phyloP scores from a whole-genome alignment of 176 grass and related monocot species.

The Oryza punctata region DNA sequence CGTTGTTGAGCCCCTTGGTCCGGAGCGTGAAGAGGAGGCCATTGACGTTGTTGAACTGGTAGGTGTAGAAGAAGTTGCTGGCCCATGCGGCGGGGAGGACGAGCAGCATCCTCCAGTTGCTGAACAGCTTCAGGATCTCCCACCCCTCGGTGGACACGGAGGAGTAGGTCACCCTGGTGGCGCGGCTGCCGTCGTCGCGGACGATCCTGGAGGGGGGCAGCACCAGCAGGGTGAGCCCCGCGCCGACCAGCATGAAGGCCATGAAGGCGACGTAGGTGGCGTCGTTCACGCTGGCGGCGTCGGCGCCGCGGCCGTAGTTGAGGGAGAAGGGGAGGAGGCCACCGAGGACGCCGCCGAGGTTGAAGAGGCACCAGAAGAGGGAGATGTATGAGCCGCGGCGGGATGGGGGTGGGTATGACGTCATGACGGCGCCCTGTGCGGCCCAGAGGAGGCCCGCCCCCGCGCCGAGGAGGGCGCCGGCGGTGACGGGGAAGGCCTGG shows the following conservation, averaged over 20 bases:
- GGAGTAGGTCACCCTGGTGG: slow-evolving; percentile 58
- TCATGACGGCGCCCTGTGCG: slow-evolving; percentile 88
- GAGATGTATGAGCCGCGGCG: slow-evolving; percentile 88
- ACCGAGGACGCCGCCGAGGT: slow-evolving; percentile 88
- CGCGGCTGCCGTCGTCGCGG: slow-evolving; percentile 70
- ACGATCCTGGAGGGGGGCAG: slow-evolving; percentile 59
- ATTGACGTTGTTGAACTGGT: slow-evolving; percentile 99
- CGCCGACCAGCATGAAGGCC: slow-evolving; percentile 73
- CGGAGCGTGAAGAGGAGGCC: slow-evolving; percentile 72
- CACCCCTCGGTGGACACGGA: slow-evolving; percentile 45
- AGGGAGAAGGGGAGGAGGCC: slow-evolving; percentile 92
- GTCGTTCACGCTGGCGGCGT: slow-evolving; percentile 60
- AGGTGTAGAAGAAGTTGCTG: slow-evolving; percentile 97
- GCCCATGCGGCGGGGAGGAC: slow-evolving; percentile 78
- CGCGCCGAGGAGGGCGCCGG: slow-evolving; percentile 73
- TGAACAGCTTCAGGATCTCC: slow-evolving; percentile 69
- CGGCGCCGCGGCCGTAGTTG: slow-evolving; percentile 50
- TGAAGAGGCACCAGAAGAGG: slow-evolving; percentile 95
- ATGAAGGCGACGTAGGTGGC: slow-evolving; percentile 86
- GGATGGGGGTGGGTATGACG: slow-evolving; percentile 68
- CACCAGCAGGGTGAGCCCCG: slow-evolving; percentile 51
- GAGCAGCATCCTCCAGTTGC: slow-evolving; percentile 88
- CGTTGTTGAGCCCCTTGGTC: slow-evolving; percentile 86
- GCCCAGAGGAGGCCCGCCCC: slow-evolving; percentile 92
- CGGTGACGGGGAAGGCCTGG: slow-evolving; percentile 60